Conservation (phyloP, 495 filamentous ascomycete species). For the Aspergillus saccharolyticus region DNA sequence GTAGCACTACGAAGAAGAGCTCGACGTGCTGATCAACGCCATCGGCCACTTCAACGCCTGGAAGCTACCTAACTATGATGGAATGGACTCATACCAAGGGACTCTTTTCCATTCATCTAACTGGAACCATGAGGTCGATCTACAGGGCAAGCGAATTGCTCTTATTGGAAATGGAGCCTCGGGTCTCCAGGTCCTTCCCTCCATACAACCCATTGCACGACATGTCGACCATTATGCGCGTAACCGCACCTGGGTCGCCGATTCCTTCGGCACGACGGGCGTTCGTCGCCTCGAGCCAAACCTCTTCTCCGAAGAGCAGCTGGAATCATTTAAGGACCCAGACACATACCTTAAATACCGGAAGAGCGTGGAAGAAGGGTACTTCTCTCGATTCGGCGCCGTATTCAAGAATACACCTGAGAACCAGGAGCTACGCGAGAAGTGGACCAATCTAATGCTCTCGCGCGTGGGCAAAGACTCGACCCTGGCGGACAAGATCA, state of each 20-base stretch:
- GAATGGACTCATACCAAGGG: constrained; percentile 45
- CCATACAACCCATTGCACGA: constrained; percentile 50
- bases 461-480: constrained; percentile 49
- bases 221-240: constrained; percentile 62
- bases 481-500: constrained; percentile 48
- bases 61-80: constrained; percentile 48
- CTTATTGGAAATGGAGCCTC: constrained; percentile 57
- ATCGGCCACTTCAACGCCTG: constrained; percentile 52
- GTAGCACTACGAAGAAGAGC: constrained; percentile 46
- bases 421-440: constrained; percentile 44
- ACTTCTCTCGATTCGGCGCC: constrained; percentile 51
- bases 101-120: constrained; percentile 49
- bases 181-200: constrained; percentile 52
- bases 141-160: constrained; percentile 52
- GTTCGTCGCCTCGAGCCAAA: constrained; percentile 43
- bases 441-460: constrained; percentile 49
- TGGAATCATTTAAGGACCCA: constrained; percentile 44
- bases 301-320: constrained; percentile 46
- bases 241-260: constrained; percentile 65
- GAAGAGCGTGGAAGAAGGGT: constrained; percentile 49
- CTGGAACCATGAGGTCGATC: constrained; percentile 47
- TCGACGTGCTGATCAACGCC: constrained; percentile 59
- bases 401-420: constrained; percentile 51
- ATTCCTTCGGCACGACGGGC: constrained; percentile 43
- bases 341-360: constrained; percentile 48